Evolutionary conservation across 495 filamentous ascomycete species (phyloP), one percentile per base, ranked within the genome.

Genomic region (Elaphomyces granulatus): DNA sequence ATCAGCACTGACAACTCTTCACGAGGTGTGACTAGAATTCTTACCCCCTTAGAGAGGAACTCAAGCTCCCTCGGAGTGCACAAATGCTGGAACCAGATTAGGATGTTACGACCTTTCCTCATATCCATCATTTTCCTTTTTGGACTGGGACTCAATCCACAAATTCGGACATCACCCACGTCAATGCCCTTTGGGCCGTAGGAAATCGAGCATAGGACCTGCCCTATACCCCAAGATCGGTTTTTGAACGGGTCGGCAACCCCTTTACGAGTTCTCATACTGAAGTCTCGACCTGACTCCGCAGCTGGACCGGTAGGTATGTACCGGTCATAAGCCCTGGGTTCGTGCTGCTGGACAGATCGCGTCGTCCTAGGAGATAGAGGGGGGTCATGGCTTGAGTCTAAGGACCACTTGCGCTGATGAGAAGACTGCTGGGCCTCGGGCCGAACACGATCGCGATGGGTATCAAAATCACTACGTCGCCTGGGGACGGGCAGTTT

Each of bases 51-150:
- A 33, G 52, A 54, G 15, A 59, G 44, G 3, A 17, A 38, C 35
- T 36, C 36, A 40, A 56, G 72, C 23, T 64, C 55, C 19, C 50
- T 47, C 7, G 50, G 40, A 7, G 53, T 64, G 45, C 49, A 68
- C 2, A 58, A 34, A 38, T 60, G 37, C 35, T 51, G 53, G 45
- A 67, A 72, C 55, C 63, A 66, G 40, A 66, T 46, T 30, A 58
- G 48, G 32, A 60, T 48, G 14, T 36, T 44, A 15, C 42, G 47
- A 7, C 14, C 35, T 32, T 37, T 45, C 43, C 46, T 56, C 20
- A 51, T 44, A 20, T 40, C 35, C 2, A 50, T 10, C 16, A 71
- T 43, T 15, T 58, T 48, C 4, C 15, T 18, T 37, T 45, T 50
- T 8, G 40, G 41, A 0, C 17, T 3, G 12, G 0, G 15, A 8